Percentiles rank a stretch among this genome's conserved stretches.
Evolutionary conservation across 179 eudicot species (phyloP).

Genomic region (Amaranthus tricolor): DNA sequence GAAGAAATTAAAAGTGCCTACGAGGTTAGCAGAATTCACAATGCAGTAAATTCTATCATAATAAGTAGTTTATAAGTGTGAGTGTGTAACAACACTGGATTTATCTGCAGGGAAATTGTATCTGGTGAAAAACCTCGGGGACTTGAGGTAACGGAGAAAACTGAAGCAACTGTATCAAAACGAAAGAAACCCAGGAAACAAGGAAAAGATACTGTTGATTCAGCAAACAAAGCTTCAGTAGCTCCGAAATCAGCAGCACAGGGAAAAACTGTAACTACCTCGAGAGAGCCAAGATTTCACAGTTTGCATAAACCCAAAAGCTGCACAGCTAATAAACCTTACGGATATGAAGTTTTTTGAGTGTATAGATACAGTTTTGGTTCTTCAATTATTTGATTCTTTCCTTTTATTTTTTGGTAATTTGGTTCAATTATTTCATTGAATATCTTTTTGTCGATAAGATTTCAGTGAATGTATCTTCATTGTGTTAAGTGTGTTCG

Average conservation of each 20-base stretch:
- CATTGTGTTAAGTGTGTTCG: not conserved
- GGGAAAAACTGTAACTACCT: conserved; percentile 40
- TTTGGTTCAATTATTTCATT: conserved; percentile 36
- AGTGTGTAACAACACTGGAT: not conserved
- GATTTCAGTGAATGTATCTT: conserved; percentile 5
- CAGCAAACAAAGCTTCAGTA: conserved; percentile 24
- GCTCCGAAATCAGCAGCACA: conserved; percentile 26
- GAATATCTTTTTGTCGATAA: conserved; percentile 21
- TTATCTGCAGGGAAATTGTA: conserved; percentile 26
- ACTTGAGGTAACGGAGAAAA: conserved; percentile 28
- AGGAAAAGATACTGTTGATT: conserved; percentile 11
- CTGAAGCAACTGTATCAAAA: conserved; percentile 25
- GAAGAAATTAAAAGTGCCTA: conserved; percentile 35
- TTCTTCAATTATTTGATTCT: conserved; percentile 24
- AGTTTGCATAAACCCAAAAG: conserved; percentile 34
- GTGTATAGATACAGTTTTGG: not conserved
- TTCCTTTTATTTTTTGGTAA: conserved; percentile 1
- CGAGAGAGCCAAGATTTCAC: conserved; percentile 54
- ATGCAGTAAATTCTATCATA: not conserved
- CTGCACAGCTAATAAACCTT: conserved; percentile 32
- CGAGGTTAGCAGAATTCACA: conserved; percentile 36
- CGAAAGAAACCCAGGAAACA: conserved; percentile 23
- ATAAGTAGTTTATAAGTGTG: not conserved
- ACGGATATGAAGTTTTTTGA: not conserved
- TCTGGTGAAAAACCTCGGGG: conserved; percentile 26